Evolutionary conservation across 495 filamentous ascomycete genomes (phyloP).

Genomic region (Podospora pseudocomata): DNA sequence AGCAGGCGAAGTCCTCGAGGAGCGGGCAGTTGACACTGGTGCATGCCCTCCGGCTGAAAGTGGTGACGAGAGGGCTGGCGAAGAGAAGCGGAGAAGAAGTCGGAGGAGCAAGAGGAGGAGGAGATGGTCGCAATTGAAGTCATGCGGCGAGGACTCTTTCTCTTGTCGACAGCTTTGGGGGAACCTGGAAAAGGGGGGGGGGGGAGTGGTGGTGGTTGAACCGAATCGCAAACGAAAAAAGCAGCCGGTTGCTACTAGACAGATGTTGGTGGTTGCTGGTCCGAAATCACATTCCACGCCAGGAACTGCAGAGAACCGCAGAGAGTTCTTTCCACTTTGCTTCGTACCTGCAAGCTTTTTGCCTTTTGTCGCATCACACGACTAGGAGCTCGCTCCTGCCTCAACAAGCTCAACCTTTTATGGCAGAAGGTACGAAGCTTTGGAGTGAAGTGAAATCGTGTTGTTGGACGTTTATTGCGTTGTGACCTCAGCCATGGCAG

Average conservation of each 20-base stretch:
- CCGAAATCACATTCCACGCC: background rate
- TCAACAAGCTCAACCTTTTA: background rate
- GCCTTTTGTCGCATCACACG: background rate
- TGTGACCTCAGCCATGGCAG: background rate
- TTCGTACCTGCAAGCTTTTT: background rate
- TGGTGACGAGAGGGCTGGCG: conserved; percentile 11
- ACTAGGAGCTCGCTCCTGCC: background rate
- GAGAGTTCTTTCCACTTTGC: background rate
- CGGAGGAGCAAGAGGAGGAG: background rate
- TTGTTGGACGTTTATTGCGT: background rate
- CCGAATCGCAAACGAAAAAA: too few relatives aligned
- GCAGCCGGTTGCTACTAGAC: too few relatives aligned
- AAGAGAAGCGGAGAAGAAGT: conserved; percentile 1
- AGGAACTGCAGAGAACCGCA: background rate
- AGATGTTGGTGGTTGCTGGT: background rate
- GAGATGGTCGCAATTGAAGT: conserved; percentile 17
- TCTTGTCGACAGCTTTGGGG: too few relatives aligned
- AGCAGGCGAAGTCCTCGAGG: background rate
- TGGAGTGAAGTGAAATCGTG: background rate
- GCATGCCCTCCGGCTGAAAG: background rate
- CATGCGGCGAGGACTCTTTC: conserved; percentile 21
- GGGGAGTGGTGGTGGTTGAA: too few relatives aligned
- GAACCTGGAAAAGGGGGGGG: too few relatives aligned
- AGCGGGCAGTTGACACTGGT: background rate
- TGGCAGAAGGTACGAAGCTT: background rate